Conservation (phyloP, 2,329 filamentous ascomycete species). For the Hyphodiscus sp. region DNA sequence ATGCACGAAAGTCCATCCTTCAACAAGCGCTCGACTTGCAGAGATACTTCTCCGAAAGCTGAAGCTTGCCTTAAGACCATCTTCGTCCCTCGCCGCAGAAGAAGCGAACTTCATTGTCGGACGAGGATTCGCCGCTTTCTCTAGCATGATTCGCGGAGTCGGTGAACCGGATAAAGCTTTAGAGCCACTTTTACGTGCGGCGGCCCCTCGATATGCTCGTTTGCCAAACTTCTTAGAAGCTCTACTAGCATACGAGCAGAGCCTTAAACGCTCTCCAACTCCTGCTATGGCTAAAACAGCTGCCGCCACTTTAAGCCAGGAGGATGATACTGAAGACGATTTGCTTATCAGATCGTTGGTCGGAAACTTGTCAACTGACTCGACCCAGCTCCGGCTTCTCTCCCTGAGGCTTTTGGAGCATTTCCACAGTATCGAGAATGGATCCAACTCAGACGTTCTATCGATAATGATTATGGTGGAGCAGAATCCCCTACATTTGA, state of each 20-base stretch:
- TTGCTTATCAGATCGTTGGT: conserved; percentile 59
- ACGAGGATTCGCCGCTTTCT: conserved; percentile 67
- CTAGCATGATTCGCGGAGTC: conserved; percentile 56
- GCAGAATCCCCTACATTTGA: conserved; percentile 67
- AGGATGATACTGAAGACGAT: conserved; percentile 48
- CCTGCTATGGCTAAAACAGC: conserved; percentile 1
- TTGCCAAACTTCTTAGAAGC: conserved; percentile 61
- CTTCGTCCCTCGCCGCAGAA: conserved; percentile 51
- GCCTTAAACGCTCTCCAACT: conserved; percentile 17
- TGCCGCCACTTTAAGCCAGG: conserved; percentile 9
- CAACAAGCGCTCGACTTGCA: conserved; percentile 59
- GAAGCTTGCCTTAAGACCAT: conserved; percentile 56
- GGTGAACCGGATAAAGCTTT: conserved; percentile 52
- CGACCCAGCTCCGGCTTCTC: conserved; percentile 64
- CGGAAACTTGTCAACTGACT: conserved; percentile 67
- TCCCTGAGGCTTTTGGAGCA: conserved; percentile 67
- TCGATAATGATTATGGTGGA: conserved; percentile 72
- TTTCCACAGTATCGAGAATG: conserved; percentile 44
- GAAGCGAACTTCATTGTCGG: conserved; percentile 68
- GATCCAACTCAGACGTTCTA: conserved; percentile 45
- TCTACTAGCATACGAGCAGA: conserved; percentile 48
- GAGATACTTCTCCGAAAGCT: conserved; percentile 60
- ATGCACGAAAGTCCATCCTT: conserved; percentile 56
- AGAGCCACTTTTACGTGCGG: conserved; percentile 59
- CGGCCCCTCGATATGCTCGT: conserved; percentile 59